These are phyloP conservation scores for Populus hybrid DNA, from an alignment of 441 rosid genomes.

Conservation along the genomic window DNA sequence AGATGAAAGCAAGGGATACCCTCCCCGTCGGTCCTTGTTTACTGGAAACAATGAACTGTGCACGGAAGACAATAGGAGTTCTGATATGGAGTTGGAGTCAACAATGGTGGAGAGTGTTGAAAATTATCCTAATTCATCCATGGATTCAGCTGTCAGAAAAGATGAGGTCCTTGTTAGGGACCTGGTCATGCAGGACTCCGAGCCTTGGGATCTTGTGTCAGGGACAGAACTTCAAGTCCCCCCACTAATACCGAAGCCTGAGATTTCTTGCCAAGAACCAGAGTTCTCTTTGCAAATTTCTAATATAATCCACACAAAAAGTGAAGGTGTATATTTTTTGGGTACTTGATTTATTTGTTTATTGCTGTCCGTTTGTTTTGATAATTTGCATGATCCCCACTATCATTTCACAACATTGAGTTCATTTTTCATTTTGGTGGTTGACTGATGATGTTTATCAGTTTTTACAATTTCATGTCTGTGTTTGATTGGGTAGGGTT, in stretches of 20 bases:
- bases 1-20: neutral
- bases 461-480: neutral
- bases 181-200: no score
- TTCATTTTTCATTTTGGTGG: neutral
- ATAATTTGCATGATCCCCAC: neutral
- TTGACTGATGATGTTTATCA: constrained; percentile 12
- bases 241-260: no score
- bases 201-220: no score
- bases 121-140: neutral
- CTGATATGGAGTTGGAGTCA: neutral
- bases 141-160: no score
- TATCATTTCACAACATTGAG: neutral
- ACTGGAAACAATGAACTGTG: neutral
- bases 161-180: no score
- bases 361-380: neutral
- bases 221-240: neutral
- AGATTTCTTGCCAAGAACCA: no score
- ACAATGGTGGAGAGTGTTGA: neutral
- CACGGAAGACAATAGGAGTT: neutral
- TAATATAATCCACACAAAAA: no score
- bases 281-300: no score
- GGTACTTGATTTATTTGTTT: neutral
- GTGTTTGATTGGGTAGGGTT: constrained; percentile 29
- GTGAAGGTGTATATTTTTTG: constrained; percentile 14
- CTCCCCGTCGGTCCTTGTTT: neutral